Percentiles rank a stretch among this genome's conserved stretches.
Conservation (phyloP, 257 asterid genomes). For the Fraxinus anomala region DNA sequence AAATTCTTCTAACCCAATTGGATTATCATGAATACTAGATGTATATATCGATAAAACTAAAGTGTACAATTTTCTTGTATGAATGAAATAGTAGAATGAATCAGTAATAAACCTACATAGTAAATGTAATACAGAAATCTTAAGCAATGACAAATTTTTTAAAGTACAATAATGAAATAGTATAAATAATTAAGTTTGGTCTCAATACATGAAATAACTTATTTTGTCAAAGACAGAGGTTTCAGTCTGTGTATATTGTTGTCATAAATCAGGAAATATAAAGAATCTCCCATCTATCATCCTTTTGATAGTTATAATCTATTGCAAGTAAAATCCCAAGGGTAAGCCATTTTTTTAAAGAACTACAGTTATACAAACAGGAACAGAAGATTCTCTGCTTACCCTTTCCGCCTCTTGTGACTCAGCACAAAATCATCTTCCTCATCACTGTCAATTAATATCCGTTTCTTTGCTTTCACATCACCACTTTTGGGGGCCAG, state of each 20-base stretch:
- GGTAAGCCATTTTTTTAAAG: neutral
- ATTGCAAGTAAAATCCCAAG: neutral
- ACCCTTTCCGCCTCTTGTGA: constrained; percentile 68
- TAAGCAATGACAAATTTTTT: neutral
- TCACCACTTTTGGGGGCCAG: constrained; percentile 60
- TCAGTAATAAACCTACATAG: neutral
- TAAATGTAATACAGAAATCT: neutral
- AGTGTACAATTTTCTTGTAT: neutral
- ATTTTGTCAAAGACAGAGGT: neutral
- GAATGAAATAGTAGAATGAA: neutral
- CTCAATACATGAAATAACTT: neutral
- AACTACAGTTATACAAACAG: constrained; percentile 26
- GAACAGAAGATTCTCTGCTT: constrained; percentile 21
- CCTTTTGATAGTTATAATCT: neutral
- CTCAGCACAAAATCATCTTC: constrained; percentile 62
- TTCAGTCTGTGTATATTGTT: too few relatives aligned
- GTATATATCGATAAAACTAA: neutral
- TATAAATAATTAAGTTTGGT: neutral
- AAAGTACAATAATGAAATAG: neutral
- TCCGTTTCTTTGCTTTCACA: constrained; percentile 58
- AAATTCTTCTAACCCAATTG: neutral
- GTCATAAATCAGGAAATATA: constrained; percentile 9
- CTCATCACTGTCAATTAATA: constrained; percentile 51
- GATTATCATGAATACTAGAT: neutral
- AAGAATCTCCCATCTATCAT: constrained; percentile 23